Percentiles rank a stretch among this genome's conserved stretches.
These are phyloP conservation scores for Globisporangium echinulatum DNA, from an alignment of 352 stramenopile genomes.

Conservation along the genomic window DNA sequence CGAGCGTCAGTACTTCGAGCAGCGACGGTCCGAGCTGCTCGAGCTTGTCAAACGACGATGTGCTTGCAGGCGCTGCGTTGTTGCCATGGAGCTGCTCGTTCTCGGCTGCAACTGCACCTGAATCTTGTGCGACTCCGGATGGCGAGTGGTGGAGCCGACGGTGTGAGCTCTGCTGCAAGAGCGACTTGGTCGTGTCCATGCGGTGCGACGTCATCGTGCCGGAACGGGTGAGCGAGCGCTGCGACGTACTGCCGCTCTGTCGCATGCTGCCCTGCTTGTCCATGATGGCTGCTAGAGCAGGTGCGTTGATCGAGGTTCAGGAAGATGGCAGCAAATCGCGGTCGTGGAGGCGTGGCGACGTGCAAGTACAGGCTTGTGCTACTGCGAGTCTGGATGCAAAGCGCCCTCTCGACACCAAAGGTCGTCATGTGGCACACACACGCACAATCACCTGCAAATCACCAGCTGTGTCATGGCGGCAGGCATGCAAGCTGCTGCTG, in stretches of 20 bases:
- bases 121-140: neutral
- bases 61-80: neutral
- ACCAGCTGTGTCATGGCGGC: too few species aligned
- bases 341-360: too few species aligned
- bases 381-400: too few species aligned
- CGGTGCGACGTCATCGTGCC: conserved; percentile 1
- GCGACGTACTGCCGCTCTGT: neutral
- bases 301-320: neutral
- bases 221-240: neutral
- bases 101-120: neutral
- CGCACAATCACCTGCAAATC: too few species aligned
- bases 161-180: conserved; percentile 3
- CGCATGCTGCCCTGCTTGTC: conserved; percentile 7
- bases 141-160: neutral
- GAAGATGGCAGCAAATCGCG: too few species aligned
- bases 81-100: neutral
- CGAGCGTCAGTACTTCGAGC: conserved; percentile 38
- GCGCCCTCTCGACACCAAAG: too few species aligned
- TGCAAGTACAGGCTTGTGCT: too few species aligned
- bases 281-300: neutral
- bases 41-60: conserved; percentile 27
- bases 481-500: too few species aligned
- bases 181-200: conserved; percentile 2
- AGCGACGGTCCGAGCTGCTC: conserved; percentile 45
- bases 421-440: too few species aligned